Evolutionary conservation across 78 protist genomes (phyloP), one percentile per base, ranked within the genome.

Genomic region (Dictyostelium capitatum): DNA sequence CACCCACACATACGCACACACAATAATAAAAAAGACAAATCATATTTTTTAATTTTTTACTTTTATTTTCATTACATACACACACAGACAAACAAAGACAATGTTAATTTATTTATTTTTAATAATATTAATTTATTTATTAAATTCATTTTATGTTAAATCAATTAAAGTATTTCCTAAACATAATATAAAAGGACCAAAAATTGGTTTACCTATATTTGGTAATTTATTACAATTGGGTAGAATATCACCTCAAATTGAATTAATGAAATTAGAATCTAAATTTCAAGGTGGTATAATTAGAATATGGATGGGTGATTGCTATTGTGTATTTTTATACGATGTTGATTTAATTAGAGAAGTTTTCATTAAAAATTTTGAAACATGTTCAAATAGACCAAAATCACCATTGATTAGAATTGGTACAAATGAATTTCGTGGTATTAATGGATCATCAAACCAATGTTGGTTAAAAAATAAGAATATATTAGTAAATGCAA

Each of bases 301-400:
- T 14, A 85, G 59, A 75, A 28, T 85, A 5, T 85, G 73, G 72
- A 48, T 85, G 54, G 92, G 92, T 17, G 92, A 85, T 47, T 28
- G 25, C 6, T 54, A 74, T 23, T 56, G 79, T 2, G 62, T 85
- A 23, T n/a, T 72, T 14, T 15, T 85, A 28, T 30, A 41, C 5
- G 83, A 85, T 56, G 28, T 70, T 5, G 59, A 56, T 9, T 17
- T 37, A 14, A 59, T 85, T 30, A 53, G 67, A 28, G 64, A 83
- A 20, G 15, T 83, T 1, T 83, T 62, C 43, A 30, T 62, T 8
- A 25, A 85, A 1, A 85, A 72, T 25, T 46, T 25, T 56, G 92
- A 85, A 7, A 41, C 2, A 11, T 85, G 54, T 50, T 50, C 28
- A 50, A 48, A 53, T 48, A 46, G 51, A 50, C 64, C 82, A 77